These are phyloP conservation scores for Diplocarpon rosae DNA, from an alignment of 2,329 filamentous ascomycete genomes.

Conservation along the genomic window DNA sequence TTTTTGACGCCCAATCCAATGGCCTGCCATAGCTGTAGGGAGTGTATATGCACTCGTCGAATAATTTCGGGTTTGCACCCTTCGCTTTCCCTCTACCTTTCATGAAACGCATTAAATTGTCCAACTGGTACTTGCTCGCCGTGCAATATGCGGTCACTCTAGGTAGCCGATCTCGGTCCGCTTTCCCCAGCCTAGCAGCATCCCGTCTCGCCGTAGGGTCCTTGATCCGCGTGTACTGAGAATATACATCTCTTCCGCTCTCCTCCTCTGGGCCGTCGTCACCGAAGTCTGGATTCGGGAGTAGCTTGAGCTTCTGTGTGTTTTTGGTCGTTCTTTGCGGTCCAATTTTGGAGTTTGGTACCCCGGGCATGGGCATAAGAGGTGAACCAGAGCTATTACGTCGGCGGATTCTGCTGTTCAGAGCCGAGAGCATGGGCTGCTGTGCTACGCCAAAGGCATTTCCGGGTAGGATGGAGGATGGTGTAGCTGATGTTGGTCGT, in stretches of 20 bases:
- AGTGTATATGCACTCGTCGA: conserved; percentile 96
- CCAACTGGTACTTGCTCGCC: conserved; percentile 81
- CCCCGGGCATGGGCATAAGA: conserved; percentile 28
- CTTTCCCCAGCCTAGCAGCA: conserved; percentile 85
- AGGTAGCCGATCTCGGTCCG: conserved; percentile 76
- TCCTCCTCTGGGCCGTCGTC: conserved; percentile 75
- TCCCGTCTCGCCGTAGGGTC: conserved; percentile 87
- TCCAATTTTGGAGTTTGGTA: conserved; percentile 59
- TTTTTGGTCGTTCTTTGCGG: conserved; percentile 93
- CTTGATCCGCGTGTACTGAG: conserved; percentile 95
- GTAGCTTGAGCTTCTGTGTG: conserved; percentile 91
- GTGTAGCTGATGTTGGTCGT: conserved; percentile 23
- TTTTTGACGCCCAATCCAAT: conserved; percentile 23
- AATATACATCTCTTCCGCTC: conserved; percentile 90
- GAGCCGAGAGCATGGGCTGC: conserved; percentile 58
- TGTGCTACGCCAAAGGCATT: conserved; percentile 24
- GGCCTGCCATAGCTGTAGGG: conserved; percentile 68
- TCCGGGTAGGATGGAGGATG: conserved; percentile 27
- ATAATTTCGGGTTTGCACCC: conserved; percentile 78
- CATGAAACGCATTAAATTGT: conserved; percentile 78
- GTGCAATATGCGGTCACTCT: conserved; percentile 96
- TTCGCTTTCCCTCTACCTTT: conserved; percentile 72
- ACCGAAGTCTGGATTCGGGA: conserved; percentile 78
- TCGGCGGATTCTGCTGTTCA: conserved; percentile 80
- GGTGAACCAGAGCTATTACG: conserved; percentile 66